Conservation (phyloP, 331 rosid species). For the Acacia concinna region DNA sequence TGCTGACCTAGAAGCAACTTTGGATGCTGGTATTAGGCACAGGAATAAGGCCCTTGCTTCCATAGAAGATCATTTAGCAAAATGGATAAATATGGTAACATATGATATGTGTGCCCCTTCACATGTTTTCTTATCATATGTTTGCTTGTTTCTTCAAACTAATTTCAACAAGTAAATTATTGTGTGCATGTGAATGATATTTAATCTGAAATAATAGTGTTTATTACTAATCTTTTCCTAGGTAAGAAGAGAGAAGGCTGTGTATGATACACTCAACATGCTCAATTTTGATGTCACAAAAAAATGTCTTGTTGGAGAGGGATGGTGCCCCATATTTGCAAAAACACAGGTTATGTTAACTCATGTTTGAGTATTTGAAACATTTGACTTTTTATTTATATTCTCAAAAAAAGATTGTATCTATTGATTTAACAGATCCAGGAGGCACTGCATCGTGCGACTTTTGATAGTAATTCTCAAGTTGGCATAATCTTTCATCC, state of each 20-base stretch:
- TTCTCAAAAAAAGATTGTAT: conserved; percentile 9
- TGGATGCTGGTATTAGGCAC: conserved; percentile 82
- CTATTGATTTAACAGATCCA: conserved; percentile 56
- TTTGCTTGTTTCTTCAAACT: conserved; percentile 10
- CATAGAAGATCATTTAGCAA: conserved; percentile 52
- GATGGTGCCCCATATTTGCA: conserved; percentile 90
- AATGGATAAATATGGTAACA: conserved; percentile 82
- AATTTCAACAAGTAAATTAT: not conserved
- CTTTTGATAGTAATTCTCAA: conserved; percentile 84
- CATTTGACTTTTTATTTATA: conserved; percentile 3
- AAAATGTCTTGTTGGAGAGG: conserved; percentile 93
- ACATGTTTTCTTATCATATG: conserved; percentile 18
- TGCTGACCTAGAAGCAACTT: conserved; percentile 74
- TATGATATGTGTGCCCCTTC: conserved; percentile 26
- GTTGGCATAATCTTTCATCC: conserved; percentile 76
- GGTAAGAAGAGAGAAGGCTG: conserved; percentile 94
- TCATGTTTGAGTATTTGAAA: not conserved
- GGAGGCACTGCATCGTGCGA: conserved; percentile 79
- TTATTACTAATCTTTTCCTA: conserved; percentile 39
- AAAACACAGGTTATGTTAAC: conserved; percentile 55
- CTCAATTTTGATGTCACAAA: conserved; percentile 87
- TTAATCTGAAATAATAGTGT: conserved; percentile 25
- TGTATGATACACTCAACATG: conserved; percentile 82
- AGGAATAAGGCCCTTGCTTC: conserved; percentile 82
- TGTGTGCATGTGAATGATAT: conserved; percentile 6